Evolutionary conservation across 305 asterid species (phyloP).

Genomic region (Solanum aculeatissimum): DNA sequence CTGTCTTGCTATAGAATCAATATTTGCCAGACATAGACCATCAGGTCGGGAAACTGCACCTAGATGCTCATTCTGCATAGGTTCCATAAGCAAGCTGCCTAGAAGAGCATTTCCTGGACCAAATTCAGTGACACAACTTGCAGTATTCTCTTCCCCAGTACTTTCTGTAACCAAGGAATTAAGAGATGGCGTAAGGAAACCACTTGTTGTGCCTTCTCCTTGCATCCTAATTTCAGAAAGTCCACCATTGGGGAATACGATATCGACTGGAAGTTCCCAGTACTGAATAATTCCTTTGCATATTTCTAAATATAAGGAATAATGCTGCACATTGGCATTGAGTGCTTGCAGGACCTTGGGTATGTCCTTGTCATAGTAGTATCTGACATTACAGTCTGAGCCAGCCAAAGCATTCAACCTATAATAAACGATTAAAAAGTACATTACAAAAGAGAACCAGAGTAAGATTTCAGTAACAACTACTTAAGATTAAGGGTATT

Average conservation of each 20-base stretch:
- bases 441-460: conserved; percentile 4
- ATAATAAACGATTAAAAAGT: conserved; percentile 16
- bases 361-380: conserved; percentile 55
- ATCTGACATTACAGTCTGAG: conserved; percentile 38
- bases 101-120: conserved; percentile 10
- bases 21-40: conserved; percentile 4
- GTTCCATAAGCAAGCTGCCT: conserved; percentile 1
- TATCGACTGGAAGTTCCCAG: conserved; percentile 49
- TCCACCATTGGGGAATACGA: conserved; percentile 15
- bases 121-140: conserved; percentile 18
- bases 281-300: conserved; percentile 62
- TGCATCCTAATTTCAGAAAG: conserved; percentile 22
- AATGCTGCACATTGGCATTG: conserved; percentile 30
- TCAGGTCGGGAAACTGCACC: conserved; percentile 10
- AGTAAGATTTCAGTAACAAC: conserved; percentile 1
- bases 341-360: conserved; percentile 52
- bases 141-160: conserved; percentile 22
- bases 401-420: conserved; percentile 45
- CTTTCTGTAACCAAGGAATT: conserved; percentile 15
- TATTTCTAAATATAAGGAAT: conserved; percentile 47
- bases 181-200: neutral
- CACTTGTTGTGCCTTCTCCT: conserved; percentile 10
- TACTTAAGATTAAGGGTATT: conserved; percentile 3
- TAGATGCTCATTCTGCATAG: conserved; percentile 8
- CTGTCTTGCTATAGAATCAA: conserved; percentile 6